Base-by-base conservation (phyloP, 805 yeast species). In the Lipomyces starkeyi region DNA sequence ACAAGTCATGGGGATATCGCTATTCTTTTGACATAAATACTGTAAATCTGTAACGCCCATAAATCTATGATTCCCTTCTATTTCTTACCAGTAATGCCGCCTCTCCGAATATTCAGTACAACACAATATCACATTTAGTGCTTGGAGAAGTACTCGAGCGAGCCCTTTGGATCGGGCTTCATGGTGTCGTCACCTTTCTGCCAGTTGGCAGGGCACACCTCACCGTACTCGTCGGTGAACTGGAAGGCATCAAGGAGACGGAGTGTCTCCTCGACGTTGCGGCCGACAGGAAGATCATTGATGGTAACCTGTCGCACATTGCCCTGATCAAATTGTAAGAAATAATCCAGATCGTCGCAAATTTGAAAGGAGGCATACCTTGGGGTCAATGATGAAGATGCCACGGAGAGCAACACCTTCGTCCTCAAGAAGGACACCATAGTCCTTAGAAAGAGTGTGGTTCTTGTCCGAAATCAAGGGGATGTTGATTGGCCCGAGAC, bases 201-300 rank as follows among this genome's bases (percentile, higher is more conserved):
- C 99, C 99, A 94, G 96, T 94, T 95, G 81, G 98, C 98, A 78
- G 99, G 99, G 86, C 98, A 93, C 75, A 94, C 99, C 85, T 96
- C 97, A 85, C 99, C 99, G 88, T 95, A 86, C 86, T 91, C 91
- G 83, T 93, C 98, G 78, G 97, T 91, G 93, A 97, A 95, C 86
- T 94, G 97, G 97, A 95, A 95, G 76, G 98, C 99, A 81, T 95
- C 98, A 73, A 95, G 87, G 80, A 95, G 88, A 89, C 99, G 93
- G 80, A 92, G 86, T 74, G 98, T 90, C 88, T 95, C 99, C 74
- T 93, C 98, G 75, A 95, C 99, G 79, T 91, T 90, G 87, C 99
- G 93, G 82, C 99, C 99, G 76, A 95, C 99, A 82, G 99, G 97
- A 82, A 94, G 90, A 83, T 95, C 98, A 87, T 95, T 95, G 87